Base-by-base conservation (phyloP, 2,329 filamentous ascomycete genomes). In the Alternaria metachromatica region DNA sequence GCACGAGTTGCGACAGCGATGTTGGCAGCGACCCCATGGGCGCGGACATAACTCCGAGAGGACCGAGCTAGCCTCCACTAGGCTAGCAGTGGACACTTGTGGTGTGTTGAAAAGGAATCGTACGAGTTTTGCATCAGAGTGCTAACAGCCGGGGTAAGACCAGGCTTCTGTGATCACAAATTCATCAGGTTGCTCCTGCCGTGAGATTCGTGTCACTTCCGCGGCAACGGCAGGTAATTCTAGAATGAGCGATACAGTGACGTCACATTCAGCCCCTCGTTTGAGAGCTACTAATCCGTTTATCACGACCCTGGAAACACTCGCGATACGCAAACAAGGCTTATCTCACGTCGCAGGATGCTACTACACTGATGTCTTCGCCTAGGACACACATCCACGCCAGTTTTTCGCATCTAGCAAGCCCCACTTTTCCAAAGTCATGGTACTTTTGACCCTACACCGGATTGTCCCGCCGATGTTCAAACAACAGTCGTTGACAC, bases 41-140 rank as follows among this genome's bases (percentile, higher is more conserved):
- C 60, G 66, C 48, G 59, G 67, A 58, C 64, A 72, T 66, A 12
- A 63, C 62, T 61, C 62, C 63, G 63, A 54, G 54, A 60, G 51
- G 30, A 46, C 45, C 45, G 44, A 28, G 33, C 64, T 64, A 64
- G 62, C 51, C 59, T 58, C 21, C 50, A 46, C 61, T 56, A 50
- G 64, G 55, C 56, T 60, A 43, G 55, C 51, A 56, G 57, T 59
- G 56, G 30, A 49, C 59, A 54, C 54, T 59, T 33, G 33, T 45
- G 28, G 51, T 54, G 60, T 55, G 56, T 51, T 50, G 41, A 44
- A 50, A 41, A 45, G 63, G 48, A 45, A 72, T 74, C 72, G 68
- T 74, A 74, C 68, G 69, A 71, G 56, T 48, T 63, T 61, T 68
- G 66, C 65, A 68, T 67, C 43, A 51, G 49, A 51, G 49, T 46